Base-by-base conservation (phyloP, 805 yeast genomes). In the Starmerella apicola region DNA sequence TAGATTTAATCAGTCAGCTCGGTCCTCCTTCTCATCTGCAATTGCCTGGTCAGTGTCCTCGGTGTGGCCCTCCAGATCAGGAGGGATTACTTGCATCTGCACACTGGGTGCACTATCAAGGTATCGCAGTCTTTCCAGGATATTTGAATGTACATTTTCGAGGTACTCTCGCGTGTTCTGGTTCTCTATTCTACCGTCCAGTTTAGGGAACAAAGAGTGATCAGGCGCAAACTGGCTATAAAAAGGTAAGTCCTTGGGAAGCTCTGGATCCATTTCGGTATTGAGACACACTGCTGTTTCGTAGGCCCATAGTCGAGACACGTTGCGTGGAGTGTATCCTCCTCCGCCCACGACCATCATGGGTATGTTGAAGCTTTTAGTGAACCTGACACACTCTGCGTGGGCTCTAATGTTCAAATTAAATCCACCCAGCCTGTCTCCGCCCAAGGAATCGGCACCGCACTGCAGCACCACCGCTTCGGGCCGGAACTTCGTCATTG, bases 241-340 rank as follows among this genome's bases (percentile, higher is more conserved):
- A 43, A 83, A 81, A 2, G 95, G 94, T 39, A 83, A 60, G 26
- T 66, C 67, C 26, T 71, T 71, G 0, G 95, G 95, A 25, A 86
- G 63, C 51, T 74, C 78, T n/a, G 78, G 62, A 20, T 83, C 81
- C 52, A 88, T 64, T 35, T 78, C 69, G 12, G 79, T 83, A 51
- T 82, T 79, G 49, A 91, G 78, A 56, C 88, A 69, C 21, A 91
- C 68, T 26, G 95, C 88, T 0, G 95, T 78, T 61, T 91, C 98
- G 55, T 70, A 86, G 2, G 95, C 74, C 97, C 98, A 88, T 10
- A 94, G 72, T 51, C 98, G 68, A 4, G 96, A 84, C 36, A 91
- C 98, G 58, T 91, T 91, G 59, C 96, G 72, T 72, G 94, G 93
- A 2, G 98, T 91, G 63, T 91, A 91, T 17, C 98, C 98, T 51